A percentile compares a stretch with the other conserved stretches of the same genome.
These are phyloP conservation scores for Fraxinus latifolia DNA, from an alignment of 305 asterid species.

Conservation along the genomic window DNA sequence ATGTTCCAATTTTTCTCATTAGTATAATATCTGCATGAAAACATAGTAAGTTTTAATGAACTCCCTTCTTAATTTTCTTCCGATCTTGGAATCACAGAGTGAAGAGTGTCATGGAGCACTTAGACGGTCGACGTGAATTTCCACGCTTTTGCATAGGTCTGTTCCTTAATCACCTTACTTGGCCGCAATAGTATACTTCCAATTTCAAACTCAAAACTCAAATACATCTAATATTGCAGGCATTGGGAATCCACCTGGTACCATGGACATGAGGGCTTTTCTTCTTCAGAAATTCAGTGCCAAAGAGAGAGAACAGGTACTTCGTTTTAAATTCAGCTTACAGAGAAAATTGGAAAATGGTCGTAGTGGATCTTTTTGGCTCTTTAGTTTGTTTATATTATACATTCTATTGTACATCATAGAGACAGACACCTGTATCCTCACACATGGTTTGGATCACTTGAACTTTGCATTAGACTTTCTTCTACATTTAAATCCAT, in stretches of 20 bases:
- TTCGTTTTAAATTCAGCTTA: not conserved
- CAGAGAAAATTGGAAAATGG: not conserved
- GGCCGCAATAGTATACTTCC: not conserved
- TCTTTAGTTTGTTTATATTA: not conserved
- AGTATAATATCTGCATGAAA: not conserved
- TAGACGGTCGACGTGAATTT: conserved; percentile 76
- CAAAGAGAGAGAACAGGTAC: conserved; percentile 69
- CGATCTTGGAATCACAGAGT: conserved; percentile 43
- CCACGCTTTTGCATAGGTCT: conserved; percentile 89
- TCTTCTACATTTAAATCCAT: not conserved
- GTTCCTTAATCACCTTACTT: conserved; percentile 21
- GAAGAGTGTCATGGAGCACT: conserved; percentile 81
- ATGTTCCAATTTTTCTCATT: not conserved
- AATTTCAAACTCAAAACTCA: not conserved
- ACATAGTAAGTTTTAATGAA: not conserved
- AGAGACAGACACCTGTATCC: not conserved
- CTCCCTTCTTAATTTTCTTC: not conserved
- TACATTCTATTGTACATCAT: not conserved
- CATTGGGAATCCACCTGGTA: conserved; percentile 91
- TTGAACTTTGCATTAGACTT: not conserved
- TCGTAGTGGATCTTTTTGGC: not conserved
- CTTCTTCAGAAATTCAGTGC: conserved; percentile 87
- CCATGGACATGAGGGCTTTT: conserved; percentile 89
- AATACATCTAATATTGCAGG: conserved; percentile 41
- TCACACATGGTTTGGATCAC: not conserved